phyloP scores from a whole-genome alignment of 192 early-diverging fungal genomes.

The Kickxella alabastrina region DNA sequence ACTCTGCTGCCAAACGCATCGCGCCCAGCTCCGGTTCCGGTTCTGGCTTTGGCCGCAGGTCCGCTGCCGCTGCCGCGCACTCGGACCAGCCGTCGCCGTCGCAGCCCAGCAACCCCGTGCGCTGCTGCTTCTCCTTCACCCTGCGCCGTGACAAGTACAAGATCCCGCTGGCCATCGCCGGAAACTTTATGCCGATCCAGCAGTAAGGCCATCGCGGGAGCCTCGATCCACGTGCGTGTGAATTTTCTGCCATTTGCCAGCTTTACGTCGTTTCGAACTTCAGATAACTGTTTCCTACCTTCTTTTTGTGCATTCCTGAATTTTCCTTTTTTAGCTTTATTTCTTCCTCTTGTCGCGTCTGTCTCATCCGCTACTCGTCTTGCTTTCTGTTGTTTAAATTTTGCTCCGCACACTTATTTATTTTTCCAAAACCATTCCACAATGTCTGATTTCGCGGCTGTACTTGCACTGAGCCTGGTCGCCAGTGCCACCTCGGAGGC shows the following conservation, averaged over 20 bases:
- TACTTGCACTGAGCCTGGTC: slow-evolving; percentile 33
- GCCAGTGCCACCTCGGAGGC: slow-evolving; percentile 38
- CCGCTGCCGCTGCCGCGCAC: slow-evolving; percentile 20
- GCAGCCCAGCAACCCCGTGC: slow-evolving; percentile 49
- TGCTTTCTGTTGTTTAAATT: no score
- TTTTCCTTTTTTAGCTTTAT: neutral
- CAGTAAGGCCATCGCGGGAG: no score
- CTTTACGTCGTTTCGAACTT: neutral
- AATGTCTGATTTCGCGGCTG: slow-evolving; percentile 32
- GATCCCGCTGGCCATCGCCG: slow-evolving; percentile 73
- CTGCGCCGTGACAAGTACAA: slow-evolving; percentile 93
- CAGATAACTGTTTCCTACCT: neutral
- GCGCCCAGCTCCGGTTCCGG: slow-evolving; percentile 4
- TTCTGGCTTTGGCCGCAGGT: slow-evolving; percentile 12
- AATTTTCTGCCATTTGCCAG: no score
- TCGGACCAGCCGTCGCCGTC: slow-evolving; percentile 35
- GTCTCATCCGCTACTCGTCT: neutral
- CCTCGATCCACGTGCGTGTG: no score
- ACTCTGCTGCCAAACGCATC: no score
- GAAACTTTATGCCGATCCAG: slow-evolving; percentile 65
- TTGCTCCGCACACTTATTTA: no score
- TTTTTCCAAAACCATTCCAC: no score
- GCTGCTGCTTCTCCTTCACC: slow-evolving; percentile 94
- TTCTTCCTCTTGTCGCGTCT: neutral
- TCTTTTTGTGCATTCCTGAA: slow-evolving; percentile 6